Conservation (phyloP, 768 basidiomycete species). For the Leccinum aurantiacum region DNA sequence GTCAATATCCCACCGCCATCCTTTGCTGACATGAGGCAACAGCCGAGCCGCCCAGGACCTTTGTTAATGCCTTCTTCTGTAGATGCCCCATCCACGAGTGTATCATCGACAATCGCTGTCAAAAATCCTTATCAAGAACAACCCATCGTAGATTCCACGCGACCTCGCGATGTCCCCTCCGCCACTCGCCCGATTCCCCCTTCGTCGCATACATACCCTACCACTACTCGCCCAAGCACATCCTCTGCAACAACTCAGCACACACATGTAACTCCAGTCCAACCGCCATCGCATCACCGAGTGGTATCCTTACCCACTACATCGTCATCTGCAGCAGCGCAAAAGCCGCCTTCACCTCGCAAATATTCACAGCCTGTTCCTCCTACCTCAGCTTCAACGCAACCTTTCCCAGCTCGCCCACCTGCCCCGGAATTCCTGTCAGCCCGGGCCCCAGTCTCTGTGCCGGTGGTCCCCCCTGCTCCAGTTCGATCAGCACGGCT, state of each 20-base stretch:
- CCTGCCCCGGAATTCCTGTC: slow-evolving; percentile 18
- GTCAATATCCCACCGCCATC: slow-evolving; percentile 11
- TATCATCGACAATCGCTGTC: slow-evolving; percentile 13
- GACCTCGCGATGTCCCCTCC: slow-evolving; percentile 24
- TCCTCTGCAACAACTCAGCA: slow-evolving; percentile 22
- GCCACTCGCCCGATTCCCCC: slow-evolving; percentile 20
- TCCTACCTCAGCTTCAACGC: slow-evolving; percentile 25
- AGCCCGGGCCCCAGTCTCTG: slow-evolving; percentile 30
- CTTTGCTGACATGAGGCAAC: slow-evolving; percentile 22
- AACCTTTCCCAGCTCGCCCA: slow-evolving; percentile 32
- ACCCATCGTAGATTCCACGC: slow-evolving; percentile 20
- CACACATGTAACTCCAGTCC: slow-evolving; percentile 22
- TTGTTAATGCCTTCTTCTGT: slow-evolving; percentile 12
- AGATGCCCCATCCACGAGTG: slow-evolving; percentile 11
- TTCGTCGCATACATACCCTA: slow-evolving; percentile 25
- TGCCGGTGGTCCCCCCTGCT: slow-evolving; percentile 33
- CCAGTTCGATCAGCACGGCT: slow-evolving; percentile 26
- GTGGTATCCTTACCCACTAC: slow-evolving; percentile 37
- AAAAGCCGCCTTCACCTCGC: slow-evolving; percentile 30
- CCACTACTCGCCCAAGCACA: slow-evolving; percentile 22
- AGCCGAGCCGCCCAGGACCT: slow-evolving; percentile 19
- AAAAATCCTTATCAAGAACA: slow-evolving; percentile 26
- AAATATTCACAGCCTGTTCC: slow-evolving; percentile 30
- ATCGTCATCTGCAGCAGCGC: slow-evolving; percentile 16
- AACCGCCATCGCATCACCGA: slow-evolving; percentile 34